These are phyloP conservation scores for Stagonosporopsis rhizophila DNA, from an alignment of 2,329 filamentous ascomycete genomes.

Conservation along the genomic window DNA sequence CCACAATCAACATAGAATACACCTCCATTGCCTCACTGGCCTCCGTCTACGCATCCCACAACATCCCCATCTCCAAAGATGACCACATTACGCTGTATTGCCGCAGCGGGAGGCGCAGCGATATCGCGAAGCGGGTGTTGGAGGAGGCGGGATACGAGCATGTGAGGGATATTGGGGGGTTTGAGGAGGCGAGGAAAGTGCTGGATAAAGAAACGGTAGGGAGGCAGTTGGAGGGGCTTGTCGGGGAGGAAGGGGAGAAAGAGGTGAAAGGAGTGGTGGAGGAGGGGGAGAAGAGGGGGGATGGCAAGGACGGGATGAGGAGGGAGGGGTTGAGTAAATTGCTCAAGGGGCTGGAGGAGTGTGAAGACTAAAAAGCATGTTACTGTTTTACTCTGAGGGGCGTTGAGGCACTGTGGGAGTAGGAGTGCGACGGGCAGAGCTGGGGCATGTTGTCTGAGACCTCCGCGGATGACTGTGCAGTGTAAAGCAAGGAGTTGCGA, in stretches of 20 bases:
- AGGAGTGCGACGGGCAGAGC: background rate
- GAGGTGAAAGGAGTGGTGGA: background rate
- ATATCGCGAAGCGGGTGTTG: slow-evolving; percentile 42
- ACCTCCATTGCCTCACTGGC: slow-evolving; percentile 41
- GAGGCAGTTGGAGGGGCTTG: slow-evolving; percentile 22
- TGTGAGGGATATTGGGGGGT: slow-evolving; percentile 47
- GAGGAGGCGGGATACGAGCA: slow-evolving; percentile 37
- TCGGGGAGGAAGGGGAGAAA: background rate
- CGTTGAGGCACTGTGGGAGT: background rate
- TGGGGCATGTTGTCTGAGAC: no score
- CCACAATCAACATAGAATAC: slow-evolving; percentile 50
- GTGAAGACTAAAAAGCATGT: background rate
- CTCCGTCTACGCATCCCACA: slow-evolving; percentile 26
- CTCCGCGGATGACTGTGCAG: no score
- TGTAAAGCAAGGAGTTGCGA: background rate
- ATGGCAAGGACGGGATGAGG: slow-evolving; percentile 1
- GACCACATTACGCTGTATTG: slow-evolving; percentile 50
- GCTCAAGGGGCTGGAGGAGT: slow-evolving; percentile 39
- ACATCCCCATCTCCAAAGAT: slow-evolving; percentile 30
- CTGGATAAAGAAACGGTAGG: slow-evolving; percentile 38
- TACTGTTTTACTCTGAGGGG: background rate
- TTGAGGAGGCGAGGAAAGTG: slow-evolving; percentile 41
- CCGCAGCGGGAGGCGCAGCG: slow-evolving; percentile 44
- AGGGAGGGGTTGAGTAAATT: slow-evolving; percentile 32
- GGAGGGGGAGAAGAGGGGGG: background rate